Evolutionary conservation across 805 yeast genomes (phyloP).

Genomic region (Clavispora fructus): DNA sequence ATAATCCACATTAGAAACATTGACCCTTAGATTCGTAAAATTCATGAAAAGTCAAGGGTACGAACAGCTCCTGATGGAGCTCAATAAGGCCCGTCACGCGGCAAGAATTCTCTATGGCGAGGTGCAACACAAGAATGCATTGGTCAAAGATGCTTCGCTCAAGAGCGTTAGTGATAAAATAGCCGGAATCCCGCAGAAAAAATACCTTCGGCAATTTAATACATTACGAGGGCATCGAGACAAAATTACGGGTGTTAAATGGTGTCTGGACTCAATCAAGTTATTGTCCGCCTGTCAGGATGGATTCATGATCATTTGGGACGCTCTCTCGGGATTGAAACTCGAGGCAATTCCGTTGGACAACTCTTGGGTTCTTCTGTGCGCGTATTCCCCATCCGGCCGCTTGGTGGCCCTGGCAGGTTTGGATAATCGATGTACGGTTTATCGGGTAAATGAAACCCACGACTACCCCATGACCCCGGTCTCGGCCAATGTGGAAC

Average conservation of each 20-base stretch:
- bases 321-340: slow-evolving; percentile 66
- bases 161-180: slow-evolving; percentile 32
- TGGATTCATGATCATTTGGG: slow-evolving; percentile 83
- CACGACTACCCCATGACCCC: background rate
- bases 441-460: slow-evolving; percentile 41
- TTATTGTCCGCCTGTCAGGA: slow-evolving; percentile 79
- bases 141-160: slow-evolving; percentile 43
- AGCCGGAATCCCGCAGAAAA: slow-evolving; percentile 24
- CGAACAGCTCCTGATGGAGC: background rate
- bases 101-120: slow-evolving; percentile 38
- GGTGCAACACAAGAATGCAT: slow-evolving; percentile 39
- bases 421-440: slow-evolving; percentile 69
- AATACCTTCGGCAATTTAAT: slow-evolving; percentile 27
- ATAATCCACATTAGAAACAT: background rate
- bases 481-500: slow-evolving; percentile 5
- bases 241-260: slow-evolving; percentile 62
- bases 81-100: background rate
- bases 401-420: slow-evolving; percentile 75
- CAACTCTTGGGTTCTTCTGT: slow-evolving; percentile 73
- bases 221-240: slow-evolving; percentile 62
- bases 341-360: slow-evolving; percentile 65
- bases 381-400: slow-evolving; percentile 68
- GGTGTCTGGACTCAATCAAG: slow-evolving; percentile 60
- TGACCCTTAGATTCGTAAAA: background rate
- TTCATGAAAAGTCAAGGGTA: background rate